Evolutionary conservation across 2,329 filamentous ascomycete species (phyloP).

Genomic region (Thelonectria blattea): DNA sequence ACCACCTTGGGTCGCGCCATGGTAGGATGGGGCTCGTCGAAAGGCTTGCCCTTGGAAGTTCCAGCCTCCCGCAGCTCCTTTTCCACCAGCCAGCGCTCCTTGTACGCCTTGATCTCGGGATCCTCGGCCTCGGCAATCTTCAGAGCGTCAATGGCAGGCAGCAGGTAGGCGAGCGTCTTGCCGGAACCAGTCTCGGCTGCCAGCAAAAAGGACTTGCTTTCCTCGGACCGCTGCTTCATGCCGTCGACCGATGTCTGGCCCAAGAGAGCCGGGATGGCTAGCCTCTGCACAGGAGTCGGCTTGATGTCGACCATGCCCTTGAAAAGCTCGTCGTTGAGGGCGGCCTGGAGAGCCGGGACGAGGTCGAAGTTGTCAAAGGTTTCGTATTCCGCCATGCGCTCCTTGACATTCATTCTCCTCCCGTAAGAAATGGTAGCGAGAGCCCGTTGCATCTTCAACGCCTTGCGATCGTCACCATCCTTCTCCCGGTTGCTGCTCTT

Average conservation of each 20-base stretch:
- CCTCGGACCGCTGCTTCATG: conserved; percentile 46
- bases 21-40: conserved; percentile 73
- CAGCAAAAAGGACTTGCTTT: conserved; percentile 68
- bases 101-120: conserved; percentile 61
- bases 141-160: conserved; percentile 83
- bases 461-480: conserved; percentile 62
- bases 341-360: conserved; percentile 72
- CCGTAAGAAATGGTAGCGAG: conserved; percentile 80
- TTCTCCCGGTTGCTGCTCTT: conserved; percentile 34
- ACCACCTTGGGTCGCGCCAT: conserved; percentile 82
- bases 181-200: conserved; percentile 97
- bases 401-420: conserved; percentile 59
- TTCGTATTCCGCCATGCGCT: conserved; percentile 69
- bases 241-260: conserved; percentile 52
- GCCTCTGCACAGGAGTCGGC: conserved; percentile 87
- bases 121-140: conserved; percentile 76
- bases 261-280: conserved; percentile 85
- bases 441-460: conserved; percentile 90
- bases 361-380: conserved; percentile 84
- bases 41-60: conserved; percentile 64
- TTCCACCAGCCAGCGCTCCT: conserved; percentile 60
- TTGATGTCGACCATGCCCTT: conserved; percentile 74
- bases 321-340: conserved; percentile 75
- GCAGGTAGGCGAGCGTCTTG: conserved; percentile 91
- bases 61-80: conserved; percentile 60